A percentile compares a stretch with the other conserved stretches of the same genome.
phyloP scores from a whole-genome alignment of 768 basidiomycete genomes.

The Termitomyces sp. region DNA sequence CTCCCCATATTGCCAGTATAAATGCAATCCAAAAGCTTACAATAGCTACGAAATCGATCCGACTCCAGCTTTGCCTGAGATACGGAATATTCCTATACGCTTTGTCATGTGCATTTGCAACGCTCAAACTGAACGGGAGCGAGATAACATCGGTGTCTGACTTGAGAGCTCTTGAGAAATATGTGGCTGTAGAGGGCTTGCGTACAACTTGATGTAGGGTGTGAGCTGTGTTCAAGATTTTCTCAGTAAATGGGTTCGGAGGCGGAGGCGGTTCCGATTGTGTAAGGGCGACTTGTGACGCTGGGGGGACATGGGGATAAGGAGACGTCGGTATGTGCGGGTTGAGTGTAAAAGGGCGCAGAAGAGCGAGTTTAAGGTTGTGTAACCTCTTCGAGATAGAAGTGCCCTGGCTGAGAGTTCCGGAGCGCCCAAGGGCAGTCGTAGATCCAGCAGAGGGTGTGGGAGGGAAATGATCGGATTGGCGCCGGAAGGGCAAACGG shows the following conservation, averaged over 20 bases:
- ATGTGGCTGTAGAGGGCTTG: slow-evolving; percentile 42
- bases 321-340: slow-evolving; percentile 22
- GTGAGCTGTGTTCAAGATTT: slow-evolving; percentile 26
- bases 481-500: slow-evolving; percentile 28
- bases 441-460: slow-evolving; percentile 23
- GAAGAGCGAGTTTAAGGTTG: slow-evolving; percentile 39
- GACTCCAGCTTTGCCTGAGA: slow-evolving; percentile 87
- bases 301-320: slow-evolving; percentile 16
- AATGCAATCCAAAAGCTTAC: slow-evolving; percentile 86
- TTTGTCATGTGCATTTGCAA: slow-evolving; percentile 50
- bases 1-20: slow-evolving; percentile 56
- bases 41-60: slow-evolving; percentile 86
- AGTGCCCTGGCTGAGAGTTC: slow-evolving; percentile 34
- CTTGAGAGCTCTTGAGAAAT: slow-evolving; percentile 43
- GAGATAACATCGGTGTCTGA: slow-evolving; percentile 43
- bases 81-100: slow-evolving; percentile 76
- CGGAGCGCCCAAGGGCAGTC: slow-evolving; percentile 20
- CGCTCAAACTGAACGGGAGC: slow-evolving; percentile 58
- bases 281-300: slow-evolving; percentile 23
- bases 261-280: slow-evolving; percentile 17
- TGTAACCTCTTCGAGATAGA: slow-evolving; percentile 43
- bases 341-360: slow-evolving; percentile 51
- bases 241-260: slow-evolving; percentile 27
- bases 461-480: slow-evolving; percentile 24
- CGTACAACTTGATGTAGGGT: slow-evolving; percentile 35